A percentile compares a stretch with the other conserved stretches of the same genome.
Evolutionary conservation across 768 basidiomycete species (phyloP).

Genomic region (Termitomyces heimii): DNA sequence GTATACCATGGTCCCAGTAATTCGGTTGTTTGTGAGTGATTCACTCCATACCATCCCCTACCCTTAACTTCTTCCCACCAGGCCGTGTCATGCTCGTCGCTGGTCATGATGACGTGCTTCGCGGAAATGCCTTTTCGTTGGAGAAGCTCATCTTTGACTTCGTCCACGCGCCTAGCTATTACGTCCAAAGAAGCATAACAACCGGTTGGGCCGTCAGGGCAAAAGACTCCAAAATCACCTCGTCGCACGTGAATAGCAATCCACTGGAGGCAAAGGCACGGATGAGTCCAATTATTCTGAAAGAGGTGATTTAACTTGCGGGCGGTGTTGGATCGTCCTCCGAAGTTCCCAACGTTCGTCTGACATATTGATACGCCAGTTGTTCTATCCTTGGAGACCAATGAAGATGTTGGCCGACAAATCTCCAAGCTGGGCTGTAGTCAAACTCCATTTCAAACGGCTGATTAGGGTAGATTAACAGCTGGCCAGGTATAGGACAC

Average conservation of each 20-base stretch:
- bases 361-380: conserved; percentile 40
- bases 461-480: conserved; percentile 21
- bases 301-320: conserved; percentile 23
- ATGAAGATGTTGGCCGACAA: conserved; percentile 45
- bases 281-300: neutral
- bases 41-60: conserved; percentile 46
- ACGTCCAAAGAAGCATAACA: conserved; percentile 53
- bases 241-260: conserved; percentile 54
- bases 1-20: conserved; percentile 45
- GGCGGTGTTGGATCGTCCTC: conserved; percentile 37
- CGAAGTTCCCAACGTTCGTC: conserved; percentile 33
- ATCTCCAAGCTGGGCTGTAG: conserved; percentile 54
- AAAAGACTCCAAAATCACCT: conserved; percentile 46
- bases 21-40: conserved; percentile 44
- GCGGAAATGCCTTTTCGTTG: conserved; percentile 38
- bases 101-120: conserved; percentile 57
- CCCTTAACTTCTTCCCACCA: conserved; percentile 52
- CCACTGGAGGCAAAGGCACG: conserved; percentile 29
- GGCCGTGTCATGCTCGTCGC: conserved; percentile 49
- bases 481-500: neutral
- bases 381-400: conserved; percentile 38
- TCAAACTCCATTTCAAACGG: conserved; percentile 51
- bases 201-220: conserved; percentile 34
- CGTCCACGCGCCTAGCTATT: conserved; percentile 48
- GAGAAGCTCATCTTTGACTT: conserved; percentile 44